Percentiles rank a stretch among this genome's conserved stretches.
Evolutionary conservation across 1,284 basidiomycete species (phyloP).

Genomic region (Porogramme epimiltina): DNA sequence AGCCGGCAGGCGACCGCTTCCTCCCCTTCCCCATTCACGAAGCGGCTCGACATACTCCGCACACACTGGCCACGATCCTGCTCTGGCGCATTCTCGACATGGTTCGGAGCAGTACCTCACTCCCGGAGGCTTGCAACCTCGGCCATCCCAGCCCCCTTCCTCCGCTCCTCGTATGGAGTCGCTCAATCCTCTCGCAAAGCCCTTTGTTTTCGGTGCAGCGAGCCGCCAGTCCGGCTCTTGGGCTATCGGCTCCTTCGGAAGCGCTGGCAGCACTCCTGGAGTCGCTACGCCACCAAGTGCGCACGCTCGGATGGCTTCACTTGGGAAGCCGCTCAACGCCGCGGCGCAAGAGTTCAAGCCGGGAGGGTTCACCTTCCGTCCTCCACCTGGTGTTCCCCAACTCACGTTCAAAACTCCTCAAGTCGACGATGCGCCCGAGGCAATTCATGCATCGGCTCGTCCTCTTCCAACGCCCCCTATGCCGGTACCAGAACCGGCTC

Average conservation of each 20-base stretch:
- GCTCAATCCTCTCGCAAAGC: constrained; percentile 78
- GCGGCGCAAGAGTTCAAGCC: constrained; percentile 82
- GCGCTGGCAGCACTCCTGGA: constrained; percentile 22
- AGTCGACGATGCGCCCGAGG: constrained; percentile 1
- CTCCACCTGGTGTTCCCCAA: constrained; percentile 63
- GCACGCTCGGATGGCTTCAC: constrained; percentile 62
- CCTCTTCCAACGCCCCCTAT: constrained; percentile 38
- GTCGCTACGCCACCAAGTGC: constrained; percentile 25
- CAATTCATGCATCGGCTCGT: constrained; percentile 11
- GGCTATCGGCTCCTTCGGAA: constrained; percentile 11
- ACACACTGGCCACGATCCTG: constrained; percentile 61
- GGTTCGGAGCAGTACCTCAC: constrained; percentile 41
- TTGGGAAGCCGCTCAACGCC: constrained; percentile 70
- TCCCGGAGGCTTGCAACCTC: constrained; percentile 23
- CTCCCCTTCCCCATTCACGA: constrained; percentile 67
- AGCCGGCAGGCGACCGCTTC: constrained; percentile 46
- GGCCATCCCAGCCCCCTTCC: constrained; percentile 11
- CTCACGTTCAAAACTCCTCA: constrained; percentile 45
- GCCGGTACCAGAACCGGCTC: constrained; percentile 27
- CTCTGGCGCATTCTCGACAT: constrained; percentile 62
- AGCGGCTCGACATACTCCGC: constrained; percentile 52
- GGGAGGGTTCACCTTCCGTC: constrained; percentile 68
- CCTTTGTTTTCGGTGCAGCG: constrained; percentile 69
- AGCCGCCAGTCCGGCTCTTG: constrained; percentile 27
- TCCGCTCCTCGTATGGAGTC: constrained; percentile 34